Percentiles rank a stretch among this genome's conserved stretches.
These are phyloP conservation scores for Xylaria sp. DNA, from an alignment of 2,329 filamentous ascomycete genomes.

Conservation along the genomic window DNA sequence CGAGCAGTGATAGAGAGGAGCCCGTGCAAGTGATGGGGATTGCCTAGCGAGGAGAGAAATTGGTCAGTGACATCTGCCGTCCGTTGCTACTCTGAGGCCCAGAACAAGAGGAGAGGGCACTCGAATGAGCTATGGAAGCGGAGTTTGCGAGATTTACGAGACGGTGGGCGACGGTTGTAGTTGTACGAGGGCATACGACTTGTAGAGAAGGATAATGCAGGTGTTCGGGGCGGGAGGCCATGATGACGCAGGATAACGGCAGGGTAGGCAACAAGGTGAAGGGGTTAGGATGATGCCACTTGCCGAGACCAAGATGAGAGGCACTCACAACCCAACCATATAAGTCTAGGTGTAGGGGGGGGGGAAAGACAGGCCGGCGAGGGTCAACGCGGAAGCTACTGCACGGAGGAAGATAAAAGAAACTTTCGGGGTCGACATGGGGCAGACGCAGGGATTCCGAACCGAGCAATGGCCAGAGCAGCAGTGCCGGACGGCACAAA, in stretches of 20 bases:
- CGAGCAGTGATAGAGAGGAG: slow-evolving; percentile 8
- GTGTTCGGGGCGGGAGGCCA: neutral
- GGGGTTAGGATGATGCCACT: slow-evolving; percentile 14
- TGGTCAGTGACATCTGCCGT: slow-evolving; percentile 17
- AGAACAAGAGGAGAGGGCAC: slow-evolving; percentile 1
- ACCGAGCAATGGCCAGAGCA: neutral
- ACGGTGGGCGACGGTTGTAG: neutral
- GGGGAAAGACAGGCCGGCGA: slow-evolving; percentile 10
- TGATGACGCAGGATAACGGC: neutral
- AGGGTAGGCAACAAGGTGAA: neutral
- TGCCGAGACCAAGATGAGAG: slow-evolving; percentile 8
- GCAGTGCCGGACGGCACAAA: neutral
- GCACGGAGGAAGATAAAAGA: neutral
- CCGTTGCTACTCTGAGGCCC: neutral
- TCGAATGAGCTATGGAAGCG: neutral
- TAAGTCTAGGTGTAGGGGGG: slow-evolving; percentile 2
- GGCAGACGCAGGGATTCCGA: slow-evolving; percentile 2
- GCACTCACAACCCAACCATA: slow-evolving; percentile 5
- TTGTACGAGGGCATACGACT: neutral
- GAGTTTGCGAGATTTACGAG: neutral
- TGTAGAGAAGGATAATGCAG: neutral
- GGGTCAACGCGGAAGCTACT: slow-evolving; percentile 12
- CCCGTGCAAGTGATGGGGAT: slow-evolving; percentile 18
- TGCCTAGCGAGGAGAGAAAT: slow-evolving; percentile 19
- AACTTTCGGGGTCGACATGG: slow-evolving; percentile 2